Conservation (phyloP, 768 basidiomycete genomes). For the Clitopilus passeckerianus region DNA sequence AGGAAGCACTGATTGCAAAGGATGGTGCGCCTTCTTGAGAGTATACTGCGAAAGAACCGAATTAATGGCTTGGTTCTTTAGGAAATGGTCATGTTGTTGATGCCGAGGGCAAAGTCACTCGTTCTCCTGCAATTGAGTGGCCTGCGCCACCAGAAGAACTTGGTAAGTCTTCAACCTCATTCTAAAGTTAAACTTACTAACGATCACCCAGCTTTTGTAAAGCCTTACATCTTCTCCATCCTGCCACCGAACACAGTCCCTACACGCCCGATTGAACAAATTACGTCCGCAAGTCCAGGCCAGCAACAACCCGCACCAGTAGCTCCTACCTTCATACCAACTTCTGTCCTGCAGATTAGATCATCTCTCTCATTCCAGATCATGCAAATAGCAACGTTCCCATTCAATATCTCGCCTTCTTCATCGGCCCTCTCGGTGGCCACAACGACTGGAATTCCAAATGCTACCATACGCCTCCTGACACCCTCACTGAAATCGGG, state of each 20-base stretch:
- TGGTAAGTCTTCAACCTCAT: conserved; percentile 27
- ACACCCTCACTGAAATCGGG: conserved; percentile 41
- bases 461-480: conserved; percentile 60
- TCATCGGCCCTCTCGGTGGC: conserved; percentile 18
- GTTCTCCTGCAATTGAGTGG: conserved; percentile 58
- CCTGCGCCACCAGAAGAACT: conserved; percentile 80
- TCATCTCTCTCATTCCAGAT: conserved; percentile 63
- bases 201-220: conserved; percentile 50
- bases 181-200: neutral
- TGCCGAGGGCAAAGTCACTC: conserved; percentile 48
- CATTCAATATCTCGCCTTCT: conserved; percentile 38
- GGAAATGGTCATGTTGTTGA: conserved; percentile 69
- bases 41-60: neutral
- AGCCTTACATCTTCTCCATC: conserved; percentile 74
- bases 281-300: conserved; percentile 16
- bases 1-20: conserved; percentile 68
- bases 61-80: conserved; percentile 19
- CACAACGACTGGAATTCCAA: conserved; percentile 18
- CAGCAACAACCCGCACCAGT: conserved; percentile 12
- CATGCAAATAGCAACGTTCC: conserved; percentile 61
- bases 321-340: conserved; percentile 36
- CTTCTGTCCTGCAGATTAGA: conserved; percentile 63
- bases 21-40: conserved; percentile 54
- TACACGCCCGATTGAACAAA: conserved; percentile 15
- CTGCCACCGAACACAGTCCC: conserved; percentile 64